Conservation (phyloP, 129 eudicot genomes). For the Cynara cardunculus region DNA sequence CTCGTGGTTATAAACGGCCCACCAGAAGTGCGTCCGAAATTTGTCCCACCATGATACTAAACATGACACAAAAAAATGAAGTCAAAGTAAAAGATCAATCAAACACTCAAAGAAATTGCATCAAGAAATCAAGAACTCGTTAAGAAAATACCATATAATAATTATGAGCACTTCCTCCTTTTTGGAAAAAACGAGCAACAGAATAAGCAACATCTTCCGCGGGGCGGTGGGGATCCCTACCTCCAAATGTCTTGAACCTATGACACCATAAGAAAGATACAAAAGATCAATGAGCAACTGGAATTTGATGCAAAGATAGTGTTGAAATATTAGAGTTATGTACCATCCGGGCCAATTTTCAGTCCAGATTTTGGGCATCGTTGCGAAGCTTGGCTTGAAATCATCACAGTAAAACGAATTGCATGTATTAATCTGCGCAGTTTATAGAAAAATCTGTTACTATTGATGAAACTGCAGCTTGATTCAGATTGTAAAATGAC, state of each 20-base stretch:
- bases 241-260: conserved; percentile 96
- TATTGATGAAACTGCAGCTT: not conserved
- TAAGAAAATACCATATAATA: conserved; percentile 73
- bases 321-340: not conserved
- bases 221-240: conserved; percentile 90
- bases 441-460: conserved; percentile 4
- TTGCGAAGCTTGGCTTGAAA: conserved; percentile 60
- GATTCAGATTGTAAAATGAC: too few species aligned
- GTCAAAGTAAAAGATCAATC: not conserved
- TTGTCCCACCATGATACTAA: conserved; percentile 98
- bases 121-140: not conserved
- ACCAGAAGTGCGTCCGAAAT: conserved; percentile 96
- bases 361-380: conserved; percentile 90
- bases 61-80: conserved; percentile 2
- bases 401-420: conserved; percentile 85
- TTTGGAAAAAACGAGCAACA: conserved; percentile 92
- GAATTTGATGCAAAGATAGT: not conserved
- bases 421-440: conserved; percentile 86
- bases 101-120: not conserved
- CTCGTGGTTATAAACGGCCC: conserved; percentile 99
- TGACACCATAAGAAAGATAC: not conserved
- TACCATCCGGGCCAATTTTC: conserved; percentile 99
- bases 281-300: not conserved
- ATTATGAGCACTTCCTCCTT: conserved; percentile 90
- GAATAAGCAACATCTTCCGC: conserved; percentile 92